Percentiles rank a stretch among this genome's conserved stretches.
Conservation (phyloP, 768 basidiomycete species). For the Chalciporus piperatus region DNA sequence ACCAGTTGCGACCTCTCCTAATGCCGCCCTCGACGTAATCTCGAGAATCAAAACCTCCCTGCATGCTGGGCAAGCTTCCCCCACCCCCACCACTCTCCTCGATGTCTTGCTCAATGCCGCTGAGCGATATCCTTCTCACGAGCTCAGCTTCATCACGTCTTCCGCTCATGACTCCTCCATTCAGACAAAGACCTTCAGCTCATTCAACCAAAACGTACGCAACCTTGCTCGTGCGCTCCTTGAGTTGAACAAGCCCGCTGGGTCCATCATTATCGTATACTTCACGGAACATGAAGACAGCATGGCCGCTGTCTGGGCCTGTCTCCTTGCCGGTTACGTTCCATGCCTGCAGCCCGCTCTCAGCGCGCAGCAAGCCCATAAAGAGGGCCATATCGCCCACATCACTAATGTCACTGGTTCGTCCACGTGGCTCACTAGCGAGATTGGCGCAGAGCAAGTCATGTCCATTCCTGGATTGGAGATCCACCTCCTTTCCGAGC, state of each 20-base stretch:
- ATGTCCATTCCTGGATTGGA: conserved; percentile 18
- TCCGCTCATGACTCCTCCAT: conserved; percentile 25
- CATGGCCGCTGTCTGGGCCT: conserved; percentile 33
- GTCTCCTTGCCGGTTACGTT: conserved; percentile 29
- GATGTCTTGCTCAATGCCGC: conserved; percentile 19
- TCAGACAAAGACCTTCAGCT: conserved; percentile 15
- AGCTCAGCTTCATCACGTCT: conserved; percentile 24
- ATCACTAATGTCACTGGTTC: conserved; percentile 20
- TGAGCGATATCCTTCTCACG: conserved; percentile 19
- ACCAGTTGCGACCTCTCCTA: conserved; percentile 4
- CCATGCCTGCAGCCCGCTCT: conserved; percentile 33
- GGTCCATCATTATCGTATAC: conserved; percentile 27
- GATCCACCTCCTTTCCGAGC: conserved; percentile 24
- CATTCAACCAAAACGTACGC: conserved; percentile 17
- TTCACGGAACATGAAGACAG: conserved; percentile 34
- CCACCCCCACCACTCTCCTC: conserved; percentile 22
- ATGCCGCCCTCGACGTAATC: background rate
- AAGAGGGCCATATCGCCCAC: conserved; percentile 26
- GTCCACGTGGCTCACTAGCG: conserved; percentile 23
- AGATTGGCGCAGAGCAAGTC: conserved; percentile 24
- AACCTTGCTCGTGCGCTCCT: conserved; percentile 17
- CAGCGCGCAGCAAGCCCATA: conserved; percentile 32
- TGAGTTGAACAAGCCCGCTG: conserved; percentile 20
- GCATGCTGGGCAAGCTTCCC: background rate
- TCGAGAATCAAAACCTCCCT: conserved; percentile 7